Evolutionary conservation across 139 green algal genomes (phyloP).

Genomic region (Deuterostichococcus epilithicus): DNA sequence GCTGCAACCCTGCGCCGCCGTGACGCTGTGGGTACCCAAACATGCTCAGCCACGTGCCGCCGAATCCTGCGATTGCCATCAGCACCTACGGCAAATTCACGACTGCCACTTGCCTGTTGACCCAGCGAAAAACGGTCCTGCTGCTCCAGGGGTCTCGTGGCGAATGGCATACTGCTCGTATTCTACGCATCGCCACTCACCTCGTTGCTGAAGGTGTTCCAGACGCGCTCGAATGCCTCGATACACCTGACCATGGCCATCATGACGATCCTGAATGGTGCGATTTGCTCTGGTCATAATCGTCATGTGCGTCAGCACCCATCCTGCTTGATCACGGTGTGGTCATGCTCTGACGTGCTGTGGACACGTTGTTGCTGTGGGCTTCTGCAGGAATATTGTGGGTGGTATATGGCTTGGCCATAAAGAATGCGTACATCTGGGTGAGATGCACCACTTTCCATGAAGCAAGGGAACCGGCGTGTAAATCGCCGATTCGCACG

Average conservation of each 20-base stretch:
- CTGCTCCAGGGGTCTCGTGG: conserved; percentile 35
- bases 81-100: background rate
- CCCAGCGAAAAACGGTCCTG: background rate
- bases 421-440: conserved; percentile 51
- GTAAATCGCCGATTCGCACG: too few species aligned
- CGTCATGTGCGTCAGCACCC: background rate
- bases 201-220: conserved; percentile 51
- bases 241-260: conserved; percentile 52
- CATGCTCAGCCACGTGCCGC: too few species aligned
- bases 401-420: conserved; percentile 28
- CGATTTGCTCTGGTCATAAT: conserved; percentile 38
- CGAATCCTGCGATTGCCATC: background rate
- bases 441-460: too few species aligned
- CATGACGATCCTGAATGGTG: conserved; percentile 59
- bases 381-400: background rate
- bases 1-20: too few species aligned
- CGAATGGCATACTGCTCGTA: conserved; percentile 48
- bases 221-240: conserved; percentile 43
- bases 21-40: background rate
- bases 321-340: background rate
- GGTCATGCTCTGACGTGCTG: background rate
- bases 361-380: too few species aligned
- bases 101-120: too few species aligned
- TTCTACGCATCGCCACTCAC: conserved; percentile 63
- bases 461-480: too few species aligned